Base-by-base conservation (phyloP, 257 asterid genomes). In the Linaria vulgaris region DNA sequence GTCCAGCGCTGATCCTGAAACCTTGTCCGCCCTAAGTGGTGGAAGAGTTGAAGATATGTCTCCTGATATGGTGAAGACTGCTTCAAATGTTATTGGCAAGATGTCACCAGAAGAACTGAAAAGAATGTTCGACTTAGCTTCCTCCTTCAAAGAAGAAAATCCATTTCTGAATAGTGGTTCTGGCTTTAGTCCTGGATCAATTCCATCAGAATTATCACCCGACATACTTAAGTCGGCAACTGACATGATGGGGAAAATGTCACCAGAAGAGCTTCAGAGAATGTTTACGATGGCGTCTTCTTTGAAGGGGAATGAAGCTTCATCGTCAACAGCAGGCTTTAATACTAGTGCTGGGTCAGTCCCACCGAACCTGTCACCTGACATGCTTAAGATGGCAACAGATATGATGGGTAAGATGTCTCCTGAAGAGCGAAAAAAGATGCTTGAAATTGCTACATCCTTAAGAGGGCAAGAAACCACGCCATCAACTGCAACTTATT, bases 101-200 rank as follows among this genome's bases (percentile, higher is more conserved):
- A 90, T 94, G 99, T 80, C 99, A 49, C 92, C 95, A 0, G 92
- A 87, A 71, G 99, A 94, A 72, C 95, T 94, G 45, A 79, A 84
- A 63, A 85, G 74, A 52, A 90, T 94, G 97, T 69, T 85, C 62
- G 73, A 79, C 47, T 45, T 87, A 67, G 96, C 99, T 65, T 90
- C 99, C 48, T 82, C 96, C 39, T 76, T 85, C 75, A 80, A 85
- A 73, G 95, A 85, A 56, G 81, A 66, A 66, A 76, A 76, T 68
- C 85, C 90, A 14, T 67, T 75, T 66, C 16, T 65, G 24, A 73
- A 71, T 56, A 63, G 73, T 45, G 79, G 81, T 31, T 41, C 83
- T 48, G 67, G 78, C 78, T 78, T 75, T 59, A 73, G 66, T 67
- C 80, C 86, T 34, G 91, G 88, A 44, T 73, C 85, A 17, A 38